A percentile compares a stretch with the other conserved stretches of the same genome.
These are phyloP conservation scores for Fibroporia radiculosa DNA, from an alignment of 768 basidiomycete genomes.

Conservation along the genomic window DNA sequence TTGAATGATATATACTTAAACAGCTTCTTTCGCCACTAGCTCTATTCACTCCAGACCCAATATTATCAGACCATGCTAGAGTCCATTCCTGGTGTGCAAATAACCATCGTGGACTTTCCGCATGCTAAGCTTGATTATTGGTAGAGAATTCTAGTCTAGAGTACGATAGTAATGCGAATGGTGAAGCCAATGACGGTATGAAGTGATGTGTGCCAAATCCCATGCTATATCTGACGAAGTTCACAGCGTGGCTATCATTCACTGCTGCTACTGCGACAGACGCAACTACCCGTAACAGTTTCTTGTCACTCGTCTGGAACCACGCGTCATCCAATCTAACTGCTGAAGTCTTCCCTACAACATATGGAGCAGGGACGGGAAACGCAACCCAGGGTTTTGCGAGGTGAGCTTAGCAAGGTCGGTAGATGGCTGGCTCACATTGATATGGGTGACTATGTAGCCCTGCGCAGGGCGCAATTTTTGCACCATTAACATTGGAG, in stretches of 20 bases:
- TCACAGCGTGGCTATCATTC: background rate
- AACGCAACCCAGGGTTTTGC: background rate
- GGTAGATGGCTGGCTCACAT: background rate
- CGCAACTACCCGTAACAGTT: background rate
- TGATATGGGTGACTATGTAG: background rate
- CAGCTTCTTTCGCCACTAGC: no score
- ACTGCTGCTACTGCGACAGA: background rate
- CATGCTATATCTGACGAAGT: background rate
- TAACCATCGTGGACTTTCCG: no score
- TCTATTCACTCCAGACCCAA: background rate
- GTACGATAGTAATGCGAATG: background rate
- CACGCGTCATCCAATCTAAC: background rate
- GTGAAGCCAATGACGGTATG: conserved; percentile 1
- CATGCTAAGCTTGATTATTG: no score
- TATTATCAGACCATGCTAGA: no score
- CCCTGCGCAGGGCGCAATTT: conserved; percentile 5
- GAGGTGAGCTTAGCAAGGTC: background rate
- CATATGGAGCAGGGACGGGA: background rate
- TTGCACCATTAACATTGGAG: conserved; percentile 3
- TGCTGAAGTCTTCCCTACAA: background rate
- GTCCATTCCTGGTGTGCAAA: no score
- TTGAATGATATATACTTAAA: no score
- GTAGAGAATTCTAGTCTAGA: no score
- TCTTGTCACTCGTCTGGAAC: background rate
- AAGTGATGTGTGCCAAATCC: no score